Conservation (phyloP, 2,329 filamentous ascomycete genomes). For the Claviceps maximensis region DNA sequence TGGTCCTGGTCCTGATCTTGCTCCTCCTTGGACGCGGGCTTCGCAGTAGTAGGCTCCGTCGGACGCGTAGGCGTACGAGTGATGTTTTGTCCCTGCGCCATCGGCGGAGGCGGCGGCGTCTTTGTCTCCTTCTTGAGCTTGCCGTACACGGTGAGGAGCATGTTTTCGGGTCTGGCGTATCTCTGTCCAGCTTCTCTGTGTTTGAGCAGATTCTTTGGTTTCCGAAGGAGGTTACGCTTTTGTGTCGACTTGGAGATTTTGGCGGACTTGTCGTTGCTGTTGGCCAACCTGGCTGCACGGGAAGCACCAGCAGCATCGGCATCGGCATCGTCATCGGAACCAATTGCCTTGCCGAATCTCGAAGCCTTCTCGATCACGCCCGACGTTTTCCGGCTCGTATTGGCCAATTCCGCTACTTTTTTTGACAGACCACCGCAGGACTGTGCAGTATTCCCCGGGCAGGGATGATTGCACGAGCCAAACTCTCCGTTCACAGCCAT, state of each 20-base stretch:
- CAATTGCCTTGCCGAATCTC: background rate
- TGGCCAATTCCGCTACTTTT: background rate
- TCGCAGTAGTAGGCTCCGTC: too few relatives aligned
- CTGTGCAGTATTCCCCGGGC: constrained; percentile 26
- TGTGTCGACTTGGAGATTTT: background rate
- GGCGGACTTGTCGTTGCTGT: background rate
- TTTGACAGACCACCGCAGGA: constrained; percentile 28
- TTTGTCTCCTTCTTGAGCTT: constrained; percentile 16
- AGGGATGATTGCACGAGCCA: constrained; percentile 22
- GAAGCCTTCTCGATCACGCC: background rate
- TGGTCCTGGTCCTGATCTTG: too few relatives aligned
- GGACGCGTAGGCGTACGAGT: too few relatives aligned
- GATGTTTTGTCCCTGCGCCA: constrained; percentile 11
- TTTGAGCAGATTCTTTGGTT: background rate
- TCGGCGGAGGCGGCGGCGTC: constrained; percentile 22
- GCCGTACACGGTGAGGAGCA: constrained; percentile 32
- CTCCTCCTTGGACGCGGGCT: too few relatives aligned
- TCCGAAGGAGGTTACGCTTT: background rate
- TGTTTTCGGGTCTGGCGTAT: constrained; percentile 14
- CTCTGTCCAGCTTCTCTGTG: too few relatives aligned
- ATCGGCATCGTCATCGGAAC: too few relatives aligned
- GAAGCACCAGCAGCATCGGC: too few relatives aligned
- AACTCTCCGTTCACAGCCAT: constrained; percentile 12
- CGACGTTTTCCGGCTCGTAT: background rate
- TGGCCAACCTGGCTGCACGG: too few relatives aligned